Evolutionary conservation across 148 eudicot species (phyloP), one percentile per base, ranked within the genome.

Genomic region (Tetragonia tetragonoides): DNA sequence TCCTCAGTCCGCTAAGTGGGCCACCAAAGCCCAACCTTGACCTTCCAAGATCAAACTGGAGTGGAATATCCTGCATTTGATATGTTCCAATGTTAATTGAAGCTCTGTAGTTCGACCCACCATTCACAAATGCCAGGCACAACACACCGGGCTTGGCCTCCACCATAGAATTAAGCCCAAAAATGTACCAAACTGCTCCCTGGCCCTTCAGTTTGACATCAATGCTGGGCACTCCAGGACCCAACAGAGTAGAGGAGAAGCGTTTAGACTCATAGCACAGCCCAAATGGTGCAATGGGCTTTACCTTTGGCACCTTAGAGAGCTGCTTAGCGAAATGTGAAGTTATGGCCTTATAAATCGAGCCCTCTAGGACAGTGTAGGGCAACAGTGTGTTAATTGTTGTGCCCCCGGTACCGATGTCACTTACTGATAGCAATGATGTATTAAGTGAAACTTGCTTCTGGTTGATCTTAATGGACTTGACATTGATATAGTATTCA

Each of bases 401-500:
- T 1, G 87, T 82, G 23, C 87, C 85, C 5, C 77, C 78, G 16
- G 59, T n/a, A 65, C 81, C 86, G 9, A 64, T 75, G 44, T 83
- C 73, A 71, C 65, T 77, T 38, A 83, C 59, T 3, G 77, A 46
- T 8, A 87, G 51, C 51, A 88, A 59, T 46, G 87, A 79, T 12
- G 76, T 68, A 65, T 85, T 83, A 0, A 91, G 64, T 4, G 86
- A 86, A 62, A 89, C 84, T 0, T 10, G 64, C 63, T 85, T 87
- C 42, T 65, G 72, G 71, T 85, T 81, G 78, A 91, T 80, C 42
- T 61, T 85, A 10, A 91, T 81, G 49, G 87, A 73, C 37, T 80
- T 88, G 20, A 91, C 86, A 73, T 78, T 80, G 28, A 91, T 82
- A 62, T 79, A 78, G 72, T 91, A 88, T 44, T 87, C 88, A 15